Base-by-base conservation (phyloP, 2,329 filamentous ascomycete species). In the Ophiostoma ulmi region DNA sequence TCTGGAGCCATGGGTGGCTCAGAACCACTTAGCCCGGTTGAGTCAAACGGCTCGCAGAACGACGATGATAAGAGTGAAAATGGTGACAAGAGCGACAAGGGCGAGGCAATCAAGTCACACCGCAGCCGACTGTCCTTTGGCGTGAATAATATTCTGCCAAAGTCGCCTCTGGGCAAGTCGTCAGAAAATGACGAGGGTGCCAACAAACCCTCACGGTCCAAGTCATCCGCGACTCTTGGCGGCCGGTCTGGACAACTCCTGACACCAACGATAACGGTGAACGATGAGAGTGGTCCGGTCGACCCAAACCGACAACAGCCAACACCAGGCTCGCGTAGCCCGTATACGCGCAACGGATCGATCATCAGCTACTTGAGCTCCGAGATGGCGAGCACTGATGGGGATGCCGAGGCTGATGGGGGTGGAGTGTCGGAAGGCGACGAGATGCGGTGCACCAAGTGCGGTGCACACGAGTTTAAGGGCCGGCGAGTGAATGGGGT, bases 401-500 rank as follows among this genome's bases (percentile, higher is more conserved):
- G 71, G 35, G 70, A 68, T 13, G 11, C 36, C 65, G 66, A 58
- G 11, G 61, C 17, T 31, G 68, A 67, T 14, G 70, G 38, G 44
- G 48, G 61, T 26, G 63, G 8, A 8, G 63, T n/a, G 63, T 39
- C 55, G 22, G 72, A 72, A 1, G 70, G 68, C 35, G 77, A 72
- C 26, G 79, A 83, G 48, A 78, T 86, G 74, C 82, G 78, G 35
- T 91, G 90, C 75, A 80, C 81, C 31, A 83, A 83, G 72, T 92
- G 90, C 75, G 84, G 84, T 5, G 83, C 86, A 1, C 84, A 79
- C 26, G 87, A 88, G 72, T 92, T 92, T 74, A 86, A 86, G 73
- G 85, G 86, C 1, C 87, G 84, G 74, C 86, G 84, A 72, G 80
- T 83, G 4, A 83, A 52, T n/a, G 84, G 83, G 8, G 81, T 81